Percentiles rank a stretch among this genome's conserved stretches.
These are phyloP conservation scores for Aspergillus jensenii DNA, from an alignment of 2,329 filamentous ascomycete species.

Conservation along the genomic window DNA sequence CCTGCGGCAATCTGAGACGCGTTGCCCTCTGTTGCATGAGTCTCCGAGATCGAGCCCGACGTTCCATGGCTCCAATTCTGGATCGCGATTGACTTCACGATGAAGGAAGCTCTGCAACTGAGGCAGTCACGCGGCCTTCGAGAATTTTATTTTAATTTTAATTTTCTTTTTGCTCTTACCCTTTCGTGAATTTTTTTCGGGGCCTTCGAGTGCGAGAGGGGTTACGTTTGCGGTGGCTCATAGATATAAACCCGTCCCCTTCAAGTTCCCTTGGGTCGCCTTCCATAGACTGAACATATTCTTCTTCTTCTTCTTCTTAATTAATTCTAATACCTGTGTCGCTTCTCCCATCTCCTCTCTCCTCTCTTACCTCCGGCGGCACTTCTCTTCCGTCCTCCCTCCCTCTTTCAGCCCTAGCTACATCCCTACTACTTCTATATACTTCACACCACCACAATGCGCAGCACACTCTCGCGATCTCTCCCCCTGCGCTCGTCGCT, in stretches of 20 bases:
- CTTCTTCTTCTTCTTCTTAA: neutral
- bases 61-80: constrained; percentile 25
- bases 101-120: constrained; percentile 25
- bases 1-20: neutral
- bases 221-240: constrained; percentile 2
- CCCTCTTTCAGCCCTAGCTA: no score
- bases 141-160: constrained; percentile 18
- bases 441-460: constrained; percentile 13
- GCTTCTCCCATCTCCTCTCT: neutral
- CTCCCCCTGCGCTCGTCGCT: constrained; percentile 6
- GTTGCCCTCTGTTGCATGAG: neutral
- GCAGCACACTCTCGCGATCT: constrained; percentile 17
- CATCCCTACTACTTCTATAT: neutral
- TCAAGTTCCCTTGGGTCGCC: neutral
- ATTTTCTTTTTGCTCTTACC: constrained; percentile 6
- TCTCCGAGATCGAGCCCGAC: constrained; percentile 6
- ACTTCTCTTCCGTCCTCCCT: neutral
- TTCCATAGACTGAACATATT: neutral
- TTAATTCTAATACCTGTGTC: neutral
- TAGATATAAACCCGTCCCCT: constrained; percentile 23
- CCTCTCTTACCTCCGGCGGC: no score
- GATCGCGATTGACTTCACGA: constrained; percentile 25
- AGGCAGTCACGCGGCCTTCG: constrained; percentile 26
- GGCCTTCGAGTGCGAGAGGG: neutral
- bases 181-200: neutral